A percentile compares a stretch with the other conserved stretches of the same genome.
Conservation (phyloP, 2,329 filamentous ascomycete genomes). For the Lachnellula hyalina region DNA sequence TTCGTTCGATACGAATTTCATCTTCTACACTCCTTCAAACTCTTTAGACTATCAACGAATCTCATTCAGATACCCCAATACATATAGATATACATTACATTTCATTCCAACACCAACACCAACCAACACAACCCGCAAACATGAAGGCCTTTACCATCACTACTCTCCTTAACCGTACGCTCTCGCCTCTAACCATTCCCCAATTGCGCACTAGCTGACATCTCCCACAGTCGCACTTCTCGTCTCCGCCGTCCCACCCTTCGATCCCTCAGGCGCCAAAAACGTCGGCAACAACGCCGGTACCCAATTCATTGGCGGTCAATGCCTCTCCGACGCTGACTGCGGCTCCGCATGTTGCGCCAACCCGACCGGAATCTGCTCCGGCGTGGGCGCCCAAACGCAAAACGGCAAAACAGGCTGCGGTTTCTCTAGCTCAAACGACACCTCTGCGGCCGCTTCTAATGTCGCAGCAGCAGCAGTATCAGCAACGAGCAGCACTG, state of each 20-base stretch:
- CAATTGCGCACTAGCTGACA: not conserved
- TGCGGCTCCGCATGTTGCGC: conserved; percentile 20
- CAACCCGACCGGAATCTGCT: conserved; percentile 29
- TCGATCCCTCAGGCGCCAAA: conserved; percentile 20
- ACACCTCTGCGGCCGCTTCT: not conserved
- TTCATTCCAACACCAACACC: conserved; percentile 26
- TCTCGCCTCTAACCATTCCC: not conserved
- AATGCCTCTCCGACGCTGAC: conserved; percentile 19
- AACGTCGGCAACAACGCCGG: conserved; percentile 22
- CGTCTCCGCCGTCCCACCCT: conserved; percentile 14
- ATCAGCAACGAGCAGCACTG: not conserved
- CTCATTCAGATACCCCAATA: not conserved
- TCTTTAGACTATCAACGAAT: no score
- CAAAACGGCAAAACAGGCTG: conserved; percentile 34
- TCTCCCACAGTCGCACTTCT: conserved; percentile 5
- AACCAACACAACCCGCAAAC: conserved; percentile 41
- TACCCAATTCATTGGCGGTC: conserved; percentile 21
- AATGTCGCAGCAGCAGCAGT: not conserved
- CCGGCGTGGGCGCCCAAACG: conserved; percentile 29
- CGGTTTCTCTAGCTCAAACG: conserved; percentile 23
- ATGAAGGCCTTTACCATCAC: conserved; percentile 33
- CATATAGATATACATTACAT: not conserved
- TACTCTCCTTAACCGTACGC: conserved; percentile 6
- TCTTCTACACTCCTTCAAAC: not conserved
- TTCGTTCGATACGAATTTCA: not conserved